Base-by-base conservation (phyloP, 2,329 filamentous ascomycete genomes). In the Colletotrichum navitas region DNA sequence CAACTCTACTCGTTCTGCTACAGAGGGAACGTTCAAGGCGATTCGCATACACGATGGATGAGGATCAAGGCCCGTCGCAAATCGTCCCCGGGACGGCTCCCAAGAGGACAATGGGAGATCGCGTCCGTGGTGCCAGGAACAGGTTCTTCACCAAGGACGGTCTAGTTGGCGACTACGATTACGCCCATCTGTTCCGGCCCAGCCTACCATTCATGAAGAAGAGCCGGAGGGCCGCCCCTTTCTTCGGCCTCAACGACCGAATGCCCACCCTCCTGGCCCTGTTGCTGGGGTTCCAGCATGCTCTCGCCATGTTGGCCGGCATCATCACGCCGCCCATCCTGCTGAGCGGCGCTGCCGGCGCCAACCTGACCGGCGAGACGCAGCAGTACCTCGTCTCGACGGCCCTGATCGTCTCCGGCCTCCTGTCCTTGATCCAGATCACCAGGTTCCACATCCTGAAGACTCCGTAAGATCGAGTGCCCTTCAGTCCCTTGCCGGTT, bases 161-260 rank as follows among this genome's bases (percentile, higher is more conserved):
- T 16, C 86, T 97, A 34, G 81, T 98, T 67, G 95, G 95, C 74
- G 87, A 90, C 76, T 98, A 98, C 81, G 93, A 98, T 86, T 98
- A 98, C 87, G 93, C 81, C 45, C 96, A 94, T 78, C 90, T 98
- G 51, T 97, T 98, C 85, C 90, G 85, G 29, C 93, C 90, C 1
- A 94, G 93, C 75, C 82, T 97, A 29, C 95, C 95, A 0, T 97
- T 97, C 81, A 90, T 96, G 86, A 90, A 88, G 78, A 89, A 88
- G 79, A 77, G 83, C 6, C 80, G 80, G 43, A 81, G 83, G 74
- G 84, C 86, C n/a, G 89, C 92, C 41, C 93, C 93, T 0, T 96
- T 97, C 81, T 96, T 95, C 77, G 93, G 93, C n/a, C 89, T 95
- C 49, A 88, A 95, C 76, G 92, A 95, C 80, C 84, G 83, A 67